Evolutionary conservation across 768 basidiomycete genomes (phyloP).

Genomic region (Rickenella mellea): DNA sequence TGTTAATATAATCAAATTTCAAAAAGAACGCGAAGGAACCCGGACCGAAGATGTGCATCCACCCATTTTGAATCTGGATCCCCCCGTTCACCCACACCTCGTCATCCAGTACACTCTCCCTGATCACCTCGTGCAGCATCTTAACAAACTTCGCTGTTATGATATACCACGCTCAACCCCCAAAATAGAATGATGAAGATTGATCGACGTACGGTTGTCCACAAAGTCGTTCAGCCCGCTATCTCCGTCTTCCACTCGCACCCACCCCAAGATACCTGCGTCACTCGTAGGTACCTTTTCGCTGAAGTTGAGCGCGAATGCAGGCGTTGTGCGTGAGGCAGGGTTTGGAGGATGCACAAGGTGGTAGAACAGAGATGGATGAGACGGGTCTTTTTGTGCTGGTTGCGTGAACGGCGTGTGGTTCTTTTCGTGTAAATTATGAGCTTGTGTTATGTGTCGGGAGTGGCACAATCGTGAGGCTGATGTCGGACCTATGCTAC

Average conservation of each 20-base stretch:
- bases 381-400: slow-evolving; percentile 35
- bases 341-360: slow-evolving; percentile 43
- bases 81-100: slow-evolving; percentile 60
- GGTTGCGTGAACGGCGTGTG: background rate
- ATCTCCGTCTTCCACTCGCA: slow-evolving; percentile 38
- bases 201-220: slow-evolving; percentile 50
- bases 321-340: slow-evolving; percentile 31
- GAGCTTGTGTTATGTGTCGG: too few species aligned
- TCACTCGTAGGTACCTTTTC: slow-evolving; percentile 30
- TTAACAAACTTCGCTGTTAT: slow-evolving; percentile 45
- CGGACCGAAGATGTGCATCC: slow-evolving; percentile 76
- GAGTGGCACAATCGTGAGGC: too few species aligned
- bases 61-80: slow-evolving; percentile 58
- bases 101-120: slow-evolving; percentile 49
- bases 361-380: slow-evolving; percentile 67
- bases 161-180: background rate
- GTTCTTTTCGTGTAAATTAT: too few species aligned
- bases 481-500: too few species aligned
- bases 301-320: slow-evolving; percentile 62
- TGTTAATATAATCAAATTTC: background rate
- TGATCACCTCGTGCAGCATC: slow-evolving; percentile 52
- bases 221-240: slow-evolving; percentile 62
- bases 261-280: slow-evolving; percentile 59
- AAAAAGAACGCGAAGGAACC: background rate
- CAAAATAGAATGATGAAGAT: background rate